Conservation (phyloP, 1,284 basidiomycete genomes). For the Cutaneotrichosporon sp. region DNA sequence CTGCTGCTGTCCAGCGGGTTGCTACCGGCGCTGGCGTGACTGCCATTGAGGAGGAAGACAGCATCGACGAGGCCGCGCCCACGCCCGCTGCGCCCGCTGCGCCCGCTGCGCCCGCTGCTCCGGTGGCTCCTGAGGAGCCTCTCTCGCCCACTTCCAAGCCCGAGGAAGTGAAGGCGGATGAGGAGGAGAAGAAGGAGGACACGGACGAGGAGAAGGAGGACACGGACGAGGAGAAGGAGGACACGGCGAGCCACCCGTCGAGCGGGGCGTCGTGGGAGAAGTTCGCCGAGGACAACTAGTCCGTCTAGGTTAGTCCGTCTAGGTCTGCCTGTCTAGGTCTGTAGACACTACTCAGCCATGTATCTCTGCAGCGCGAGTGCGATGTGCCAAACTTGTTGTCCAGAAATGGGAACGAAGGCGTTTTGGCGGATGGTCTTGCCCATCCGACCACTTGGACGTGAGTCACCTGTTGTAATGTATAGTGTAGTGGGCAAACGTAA, state of each 20-base stretch:
- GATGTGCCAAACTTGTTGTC: neutral
- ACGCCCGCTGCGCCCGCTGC: conserved; percentile 2
- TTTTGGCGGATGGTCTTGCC: neutral
- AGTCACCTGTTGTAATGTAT: too few relatives aligned
- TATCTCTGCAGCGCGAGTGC: neutral
- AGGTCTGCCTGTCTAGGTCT: neutral
- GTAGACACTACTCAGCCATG: neutral
- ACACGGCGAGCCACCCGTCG: conserved; percentile 11
- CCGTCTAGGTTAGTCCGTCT: conserved; percentile 5
- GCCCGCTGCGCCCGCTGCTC: neutral
- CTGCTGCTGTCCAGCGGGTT: conserved; percentile 10
- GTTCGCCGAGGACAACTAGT: conserved; percentile 21
- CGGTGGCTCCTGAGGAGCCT: too few relatives aligned
- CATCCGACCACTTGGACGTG: too few relatives aligned
- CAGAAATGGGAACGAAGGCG: neutral
- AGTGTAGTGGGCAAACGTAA: too few relatives aligned
- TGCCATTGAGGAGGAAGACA: conserved; percentile 13
- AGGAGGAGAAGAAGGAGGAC: conserved; percentile 1
- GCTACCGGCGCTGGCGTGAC: conserved; percentile 12
- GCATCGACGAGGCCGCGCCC: conserved; percentile 15
- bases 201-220: conserved; percentile 13
- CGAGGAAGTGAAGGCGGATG: too few relatives aligned
- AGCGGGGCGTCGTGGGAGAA: conserved; percentile 26
- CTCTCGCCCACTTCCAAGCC: too few relatives aligned
- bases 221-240: conserved; percentile 15